A percentile compares a stretch with the other conserved stretches of the same genome.
phyloP scores from a whole-genome alignment of 2,329 filamentous ascomycete species.

The Cladosporium sp. region DNA sequence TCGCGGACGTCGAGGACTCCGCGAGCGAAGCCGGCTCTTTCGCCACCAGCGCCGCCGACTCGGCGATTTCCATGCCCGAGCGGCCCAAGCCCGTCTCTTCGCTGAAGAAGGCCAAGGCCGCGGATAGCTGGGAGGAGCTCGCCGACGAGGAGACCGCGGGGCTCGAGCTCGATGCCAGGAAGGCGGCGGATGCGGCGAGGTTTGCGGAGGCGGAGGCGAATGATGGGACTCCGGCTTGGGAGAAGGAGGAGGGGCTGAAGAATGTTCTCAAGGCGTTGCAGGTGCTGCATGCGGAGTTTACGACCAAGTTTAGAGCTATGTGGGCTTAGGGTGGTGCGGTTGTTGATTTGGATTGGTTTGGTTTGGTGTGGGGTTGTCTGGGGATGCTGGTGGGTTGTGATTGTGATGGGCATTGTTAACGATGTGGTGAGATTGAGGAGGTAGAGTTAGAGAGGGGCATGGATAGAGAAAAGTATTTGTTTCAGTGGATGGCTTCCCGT shows the following conservation, averaged over 20 bases:
- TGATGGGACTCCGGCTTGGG: slow-evolving; percentile 7
- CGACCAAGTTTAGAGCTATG: slow-evolving; percentile 59
- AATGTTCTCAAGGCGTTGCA: slow-evolving; percentile 14
- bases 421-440: too few relatives aligned
- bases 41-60: slow-evolving; percentile 25
- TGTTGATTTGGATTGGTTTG: too few relatives aligned
- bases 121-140: slow-evolving; percentile 13
- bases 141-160: slow-evolving; percentile 11
- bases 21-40: slow-evolving; percentile 18
- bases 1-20: slow-evolving; percentile 28
- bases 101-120: slow-evolving; percentile 28
- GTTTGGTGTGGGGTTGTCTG: too few relatives aligned
- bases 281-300: slow-evolving; percentile 44
- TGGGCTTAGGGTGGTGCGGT: slow-evolving; percentile 49
- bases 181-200: slow-evolving; percentile 7
- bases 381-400: too few relatives aligned
- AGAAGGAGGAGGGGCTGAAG: slow-evolving; percentile 12
- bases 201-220: slow-evolving; percentile 7
- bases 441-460: too few relatives aligned
- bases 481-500: too few relatives aligned
- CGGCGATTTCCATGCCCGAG: slow-evolving; percentile 28
- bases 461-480: too few relatives aligned
- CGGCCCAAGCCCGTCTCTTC: slow-evolving; percentile 27
- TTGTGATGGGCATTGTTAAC: too few relatives aligned
- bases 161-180: slow-evolving; percentile 9